phyloP scores from a whole-genome alignment of 169 alveolate genomes.

The Perkinsus chesapeaki region DNA sequence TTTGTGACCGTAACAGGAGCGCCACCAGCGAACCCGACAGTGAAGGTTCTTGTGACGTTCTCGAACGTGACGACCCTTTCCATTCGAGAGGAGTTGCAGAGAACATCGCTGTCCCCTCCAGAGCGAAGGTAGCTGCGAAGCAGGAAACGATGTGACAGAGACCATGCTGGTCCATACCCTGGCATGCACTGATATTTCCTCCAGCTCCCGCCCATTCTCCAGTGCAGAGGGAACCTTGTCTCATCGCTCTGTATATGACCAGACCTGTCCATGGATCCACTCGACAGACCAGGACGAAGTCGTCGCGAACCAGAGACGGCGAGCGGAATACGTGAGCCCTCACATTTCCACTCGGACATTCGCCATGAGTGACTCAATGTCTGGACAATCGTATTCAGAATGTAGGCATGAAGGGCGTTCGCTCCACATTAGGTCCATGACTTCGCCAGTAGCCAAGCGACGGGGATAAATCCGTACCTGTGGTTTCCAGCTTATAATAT shows the following conservation, averaged over 20 bases:
- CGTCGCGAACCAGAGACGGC: no score
- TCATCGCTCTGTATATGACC: not conserved
- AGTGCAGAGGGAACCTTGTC: not conserved
- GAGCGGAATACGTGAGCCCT: no score
- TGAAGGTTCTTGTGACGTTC: not conserved
- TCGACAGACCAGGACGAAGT: no score
- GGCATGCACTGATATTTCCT: not conserved
- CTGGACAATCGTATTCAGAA: not conserved
- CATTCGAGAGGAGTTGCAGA: not conserved
- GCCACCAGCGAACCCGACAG: not conserved
- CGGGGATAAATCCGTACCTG: not conserved
- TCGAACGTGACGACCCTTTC: not conserved
- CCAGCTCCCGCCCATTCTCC: not conserved
- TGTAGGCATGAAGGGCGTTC: not conserved
- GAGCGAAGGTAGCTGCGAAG: not conserved
- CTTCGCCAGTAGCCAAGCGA: not conserved
- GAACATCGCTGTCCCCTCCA: not conserved
- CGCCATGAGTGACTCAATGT: not conserved
- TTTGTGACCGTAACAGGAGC: not conserved
- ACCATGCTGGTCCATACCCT: no score
- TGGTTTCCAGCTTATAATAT: not conserved
- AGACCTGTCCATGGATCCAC: no score
- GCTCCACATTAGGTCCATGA: not conserved
- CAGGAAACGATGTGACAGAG: not conserved
- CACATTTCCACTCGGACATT: not conserved